Conservation (phyloP, 179 eudicot species). For the Patellifolia procumbens region DNA sequence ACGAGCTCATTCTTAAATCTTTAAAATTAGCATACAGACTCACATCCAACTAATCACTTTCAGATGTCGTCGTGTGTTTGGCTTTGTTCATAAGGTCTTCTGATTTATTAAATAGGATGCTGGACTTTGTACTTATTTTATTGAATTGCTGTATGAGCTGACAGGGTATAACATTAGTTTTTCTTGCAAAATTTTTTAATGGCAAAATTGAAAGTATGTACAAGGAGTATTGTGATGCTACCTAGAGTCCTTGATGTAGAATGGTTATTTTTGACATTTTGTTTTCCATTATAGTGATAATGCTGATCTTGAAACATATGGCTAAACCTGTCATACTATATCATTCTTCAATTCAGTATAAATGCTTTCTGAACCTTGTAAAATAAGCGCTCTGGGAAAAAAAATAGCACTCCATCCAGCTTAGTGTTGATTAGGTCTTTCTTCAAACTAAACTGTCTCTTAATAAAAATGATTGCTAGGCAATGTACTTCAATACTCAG, state of each 20-base stretch:
- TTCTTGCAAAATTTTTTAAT: not conserved
- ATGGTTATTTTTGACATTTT: not conserved
- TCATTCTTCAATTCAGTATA: not conserved
- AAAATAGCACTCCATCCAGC: not conserved
- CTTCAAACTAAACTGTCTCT: not conserved
- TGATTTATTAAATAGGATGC: not conserved
- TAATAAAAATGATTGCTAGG: not conserved
- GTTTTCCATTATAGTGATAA: not conserved
- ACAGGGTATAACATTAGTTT: not conserved
- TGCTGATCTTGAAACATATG: not conserved
- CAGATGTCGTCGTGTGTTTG: not conserved
- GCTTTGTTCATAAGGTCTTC: not conserved
- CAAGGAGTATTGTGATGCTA: not conserved
- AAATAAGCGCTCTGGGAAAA: not conserved
- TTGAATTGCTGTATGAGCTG: not conserved
- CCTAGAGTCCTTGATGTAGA: not conserved
- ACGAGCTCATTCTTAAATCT: not conserved
- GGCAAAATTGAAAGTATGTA: not conserved
- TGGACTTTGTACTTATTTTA: not conserved
- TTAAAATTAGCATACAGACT: not conserved
- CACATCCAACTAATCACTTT: not conserved
- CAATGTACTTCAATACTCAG: not conserved
- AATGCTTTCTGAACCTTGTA: not conserved
- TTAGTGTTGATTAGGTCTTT: constrained; percentile 1
- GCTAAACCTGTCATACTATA: not conserved